phyloP scores from a whole-genome alignment of 2,329 filamentous ascomycete species.

The Apiospora malaysiana region DNA sequence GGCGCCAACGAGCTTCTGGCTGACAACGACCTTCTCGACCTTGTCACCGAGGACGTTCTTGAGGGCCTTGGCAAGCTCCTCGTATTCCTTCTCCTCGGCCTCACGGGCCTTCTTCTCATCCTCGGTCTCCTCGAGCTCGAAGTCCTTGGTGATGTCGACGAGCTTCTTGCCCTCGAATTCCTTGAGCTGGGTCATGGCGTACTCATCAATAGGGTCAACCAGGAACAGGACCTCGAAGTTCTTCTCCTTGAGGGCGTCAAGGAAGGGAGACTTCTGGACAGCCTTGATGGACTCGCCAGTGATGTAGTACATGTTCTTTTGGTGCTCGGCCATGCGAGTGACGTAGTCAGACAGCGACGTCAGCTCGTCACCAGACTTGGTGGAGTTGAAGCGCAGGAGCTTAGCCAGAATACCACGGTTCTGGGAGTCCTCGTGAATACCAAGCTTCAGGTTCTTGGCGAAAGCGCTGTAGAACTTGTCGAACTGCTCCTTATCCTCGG shows the following conservation, averaged over 20 bases:
- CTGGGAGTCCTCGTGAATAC: slow-evolving; percentile 99
- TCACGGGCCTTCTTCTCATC: slow-evolving; percentile 98
- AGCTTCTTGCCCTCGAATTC: slow-evolving; percentile 99
- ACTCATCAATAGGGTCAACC: slow-evolving; percentile 98
- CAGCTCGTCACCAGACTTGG: slow-evolving; percentile 95
- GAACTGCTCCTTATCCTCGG: slow-evolving; percentile 99
- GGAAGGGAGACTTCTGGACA: slow-evolving; percentile 97
- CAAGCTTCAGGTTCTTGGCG: slow-evolving; percentile 99
- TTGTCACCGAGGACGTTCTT: slow-evolving; percentile 99
- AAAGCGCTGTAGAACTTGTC: slow-evolving; percentile 99
- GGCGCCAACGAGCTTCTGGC: slow-evolving; percentile 92
- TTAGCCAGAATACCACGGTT: slow-evolving; percentile 93
- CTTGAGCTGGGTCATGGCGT: slow-evolving; percentile 99
- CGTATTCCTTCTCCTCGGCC: slow-evolving; percentile 97
- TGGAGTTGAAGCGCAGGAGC: slow-evolving; percentile 98
- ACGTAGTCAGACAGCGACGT: slow-evolving; percentile 97
- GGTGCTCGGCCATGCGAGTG: slow-evolving; percentile 99
- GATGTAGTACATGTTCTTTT: slow-evolving; percentile 99
- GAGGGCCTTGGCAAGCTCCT: slow-evolving; percentile 90
- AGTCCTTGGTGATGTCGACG: slow-evolving; percentile 99
- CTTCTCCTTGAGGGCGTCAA: slow-evolving; percentile 98
- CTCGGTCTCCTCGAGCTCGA: slow-evolving; percentile 99
- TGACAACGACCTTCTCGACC: slow-evolving; percentile 99
- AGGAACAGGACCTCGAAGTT: slow-evolving; percentile 99
- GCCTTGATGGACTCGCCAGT: slow-evolving; percentile 99